phyloP scores from a whole-genome alignment of 257 asterid species.

The Jacaranda mimosifolia region DNA sequence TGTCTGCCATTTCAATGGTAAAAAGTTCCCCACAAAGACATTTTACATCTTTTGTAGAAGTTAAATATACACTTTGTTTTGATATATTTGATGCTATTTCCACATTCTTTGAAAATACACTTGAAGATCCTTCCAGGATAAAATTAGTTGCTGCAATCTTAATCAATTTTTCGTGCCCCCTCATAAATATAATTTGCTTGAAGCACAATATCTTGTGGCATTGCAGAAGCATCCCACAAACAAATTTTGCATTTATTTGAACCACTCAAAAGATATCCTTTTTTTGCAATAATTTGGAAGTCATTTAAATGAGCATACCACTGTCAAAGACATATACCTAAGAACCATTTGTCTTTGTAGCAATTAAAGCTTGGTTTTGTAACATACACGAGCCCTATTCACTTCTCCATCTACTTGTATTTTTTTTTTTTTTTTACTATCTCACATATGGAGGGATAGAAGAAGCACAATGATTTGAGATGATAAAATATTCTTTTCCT shows the following conservation, averaged over 20 bases:
- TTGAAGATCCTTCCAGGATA: too few relatives aligned
- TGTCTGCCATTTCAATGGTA: too few relatives aligned
- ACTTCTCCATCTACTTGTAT: conserved; percentile 98
- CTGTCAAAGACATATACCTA: conserved; percentile 81
- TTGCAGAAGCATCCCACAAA: conserved; percentile 22
- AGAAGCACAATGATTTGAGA: neutral
- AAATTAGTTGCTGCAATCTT: too few relatives aligned
- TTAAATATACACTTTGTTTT: too few relatives aligned
- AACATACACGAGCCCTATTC: conserved; percentile 88
- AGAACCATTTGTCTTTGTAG: conserved; percentile 79
- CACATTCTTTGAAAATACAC: too few relatives aligned
- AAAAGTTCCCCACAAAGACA: too few relatives aligned
- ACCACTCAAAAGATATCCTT: conserved; percentile 82
- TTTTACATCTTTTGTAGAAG: too few relatives aligned
- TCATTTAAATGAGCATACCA: conserved; percentile 51
- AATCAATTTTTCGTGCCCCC: too few relatives aligned
- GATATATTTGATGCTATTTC: too few relatives aligned
- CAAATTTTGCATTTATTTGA: conserved; percentile 41
- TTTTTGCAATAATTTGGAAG: neutral
- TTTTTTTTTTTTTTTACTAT: conserved; percentile 58
- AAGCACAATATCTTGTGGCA: conserved; percentile 35
- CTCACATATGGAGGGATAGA: neutral
- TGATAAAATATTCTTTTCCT: neutral
- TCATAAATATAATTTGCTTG: conserved; percentile 60
- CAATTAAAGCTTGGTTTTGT: conserved; percentile 75